phyloP scores from a whole-genome alignment of 257 asterid species.

The Galeopsis tetrahit region DNA sequence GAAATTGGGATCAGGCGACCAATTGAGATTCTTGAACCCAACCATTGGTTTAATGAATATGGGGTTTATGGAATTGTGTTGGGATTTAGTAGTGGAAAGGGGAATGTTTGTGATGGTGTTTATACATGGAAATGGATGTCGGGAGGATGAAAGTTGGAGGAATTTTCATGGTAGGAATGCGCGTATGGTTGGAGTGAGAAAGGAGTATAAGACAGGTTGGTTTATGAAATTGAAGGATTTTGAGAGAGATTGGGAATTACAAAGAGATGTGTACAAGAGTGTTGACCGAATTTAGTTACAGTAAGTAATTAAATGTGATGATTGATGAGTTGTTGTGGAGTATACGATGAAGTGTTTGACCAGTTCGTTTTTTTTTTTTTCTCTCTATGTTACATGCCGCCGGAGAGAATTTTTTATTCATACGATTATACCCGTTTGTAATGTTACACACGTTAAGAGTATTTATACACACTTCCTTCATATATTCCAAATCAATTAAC shows the following conservation, averaged over 20 bases:
- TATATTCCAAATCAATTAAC: too few relatives aligned
- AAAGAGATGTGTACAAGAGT: background rate
- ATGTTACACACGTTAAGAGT: too few relatives aligned
- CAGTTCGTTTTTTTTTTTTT: constrained; percentile 25
- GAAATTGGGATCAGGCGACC: constrained; percentile 50
- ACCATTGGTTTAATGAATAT: constrained; percentile 34
- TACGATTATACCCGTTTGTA: too few relatives aligned
- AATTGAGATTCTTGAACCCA: constrained; percentile 44
- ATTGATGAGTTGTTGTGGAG: constrained; percentile 29
- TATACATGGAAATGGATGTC: background rate
- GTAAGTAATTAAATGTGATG: constrained; percentile 3
- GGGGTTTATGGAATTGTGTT: background rate
- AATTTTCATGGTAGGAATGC: constrained; percentile 19
- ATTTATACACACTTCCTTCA: too few relatives aligned
- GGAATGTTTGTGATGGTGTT: background rate
- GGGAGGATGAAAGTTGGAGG: background rate
- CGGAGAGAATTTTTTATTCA: constrained; percentile 5
- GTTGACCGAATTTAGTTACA: constrained; percentile 26
- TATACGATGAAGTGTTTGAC: constrained; percentile 37
- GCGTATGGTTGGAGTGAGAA: constrained; percentile 27
- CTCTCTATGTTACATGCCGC: constrained; percentile 19
- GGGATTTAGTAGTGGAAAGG: background rate
- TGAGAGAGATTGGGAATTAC: background rate
- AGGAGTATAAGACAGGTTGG: constrained; percentile 34
- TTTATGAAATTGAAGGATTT: background rate